Evolutionary conservation across 192 early-diverging fungal species (phyloP).

Genomic region (Coemansia umbellata): DNA sequence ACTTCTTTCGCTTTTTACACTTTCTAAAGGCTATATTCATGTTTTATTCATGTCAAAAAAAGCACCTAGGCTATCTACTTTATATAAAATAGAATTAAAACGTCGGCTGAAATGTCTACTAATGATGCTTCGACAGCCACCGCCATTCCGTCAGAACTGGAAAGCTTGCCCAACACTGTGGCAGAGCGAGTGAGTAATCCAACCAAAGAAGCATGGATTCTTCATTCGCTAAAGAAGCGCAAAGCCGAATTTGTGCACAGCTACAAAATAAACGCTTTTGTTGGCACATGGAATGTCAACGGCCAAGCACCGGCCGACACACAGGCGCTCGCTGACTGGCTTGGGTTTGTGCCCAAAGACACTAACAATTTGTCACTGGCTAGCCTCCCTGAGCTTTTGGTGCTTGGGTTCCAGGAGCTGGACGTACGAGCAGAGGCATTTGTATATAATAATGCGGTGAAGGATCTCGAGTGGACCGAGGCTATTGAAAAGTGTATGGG

Average conservation of each 20-base stretch:
- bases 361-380: not conserved
- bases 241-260: conserved; percentile 28
- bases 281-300: conserved; percentile 92
- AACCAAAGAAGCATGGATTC: conserved; percentile 48
- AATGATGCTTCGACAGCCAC: not conserved
- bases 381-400: conserved; percentile 26
- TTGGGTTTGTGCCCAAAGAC: conserved; percentile 37
- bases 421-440: conserved; percentile 85
- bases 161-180: no score
- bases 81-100: no score
- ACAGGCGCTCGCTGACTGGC: conserved; percentile 60
- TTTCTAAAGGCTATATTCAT: no score
- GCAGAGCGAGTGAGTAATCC: conserved; percentile 26
- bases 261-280: conserved; percentile 54
- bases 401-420: conserved; percentile 84
- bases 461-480: conserved; percentile 77
- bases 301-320: conserved; percentile 56
- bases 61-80: no score
- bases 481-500: conserved; percentile 68
- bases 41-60: no score
- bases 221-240: conserved; percentile 33
- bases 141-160: not conserved
- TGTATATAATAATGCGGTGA: conserved; percentile 70
- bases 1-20: no score
- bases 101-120: not conserved